Percentiles rank a stretch among this genome's conserved stretches.
Evolutionary conservation across 1,139 yeast genomes (phyloP).

Genomic region (Geotrichum klebahnii): DNA sequence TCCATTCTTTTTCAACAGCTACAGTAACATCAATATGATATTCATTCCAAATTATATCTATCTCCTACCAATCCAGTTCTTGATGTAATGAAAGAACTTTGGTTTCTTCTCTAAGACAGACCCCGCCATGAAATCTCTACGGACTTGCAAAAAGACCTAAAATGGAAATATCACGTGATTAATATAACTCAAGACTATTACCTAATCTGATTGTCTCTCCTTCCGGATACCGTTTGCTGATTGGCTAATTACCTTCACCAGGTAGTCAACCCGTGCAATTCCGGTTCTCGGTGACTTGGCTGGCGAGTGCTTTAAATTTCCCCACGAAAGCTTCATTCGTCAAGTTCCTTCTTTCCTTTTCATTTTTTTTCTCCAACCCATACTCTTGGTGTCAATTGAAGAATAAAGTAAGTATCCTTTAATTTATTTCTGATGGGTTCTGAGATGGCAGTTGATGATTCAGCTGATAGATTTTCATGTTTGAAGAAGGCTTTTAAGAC

Average conservation of each 20-base stretch:
- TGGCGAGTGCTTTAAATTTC: constrained; percentile 7
- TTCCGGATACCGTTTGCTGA: background rate
- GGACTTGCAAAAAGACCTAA: too few species aligned
- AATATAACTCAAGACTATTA: too few species aligned
- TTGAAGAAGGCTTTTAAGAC: background rate
- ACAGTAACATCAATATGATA: too few species aligned
- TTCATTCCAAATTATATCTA: too few species aligned
- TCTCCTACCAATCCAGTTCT: background rate
- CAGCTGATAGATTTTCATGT: too few species aligned
- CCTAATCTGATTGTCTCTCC: too few species aligned
- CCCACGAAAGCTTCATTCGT: constrained; percentile 5
- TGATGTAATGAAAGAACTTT: background rate
- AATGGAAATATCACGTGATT: too few species aligned
- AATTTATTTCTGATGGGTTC: background rate
- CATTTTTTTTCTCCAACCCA: background rate
- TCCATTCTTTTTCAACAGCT: too few species aligned
- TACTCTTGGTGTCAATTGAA: constrained; percentile 8
- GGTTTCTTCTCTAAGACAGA: background rate
- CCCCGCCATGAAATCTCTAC: too few species aligned
- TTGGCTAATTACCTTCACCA: background rate
- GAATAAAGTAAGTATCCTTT: constrained; percentile 3
- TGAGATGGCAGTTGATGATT: background rate
- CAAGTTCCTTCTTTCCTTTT: background rate
- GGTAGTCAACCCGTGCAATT: background rate
- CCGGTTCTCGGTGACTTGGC: too few species aligned